phyloP scores from a whole-genome alignment of 1,139 yeast genomes.

The Hansenula anomala region DNA sequence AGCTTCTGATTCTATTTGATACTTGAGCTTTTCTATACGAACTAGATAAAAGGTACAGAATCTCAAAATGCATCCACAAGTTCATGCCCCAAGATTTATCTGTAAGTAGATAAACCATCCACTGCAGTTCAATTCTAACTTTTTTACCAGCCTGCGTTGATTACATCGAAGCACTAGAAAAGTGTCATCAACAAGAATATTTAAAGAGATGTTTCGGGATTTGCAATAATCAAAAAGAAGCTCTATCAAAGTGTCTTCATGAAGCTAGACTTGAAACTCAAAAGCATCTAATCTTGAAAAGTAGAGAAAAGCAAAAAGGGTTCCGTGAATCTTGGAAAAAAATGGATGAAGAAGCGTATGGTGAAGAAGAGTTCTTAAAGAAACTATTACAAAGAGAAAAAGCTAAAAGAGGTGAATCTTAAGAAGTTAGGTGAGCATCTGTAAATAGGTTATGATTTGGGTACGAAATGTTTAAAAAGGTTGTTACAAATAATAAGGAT shows the following conservation, averaged over 20 bases:
- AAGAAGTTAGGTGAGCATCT: background rate
- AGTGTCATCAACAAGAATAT: constrained; percentile 76
- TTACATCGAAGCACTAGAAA: constrained; percentile 82
- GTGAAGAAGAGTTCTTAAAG: constrained; percentile 69
- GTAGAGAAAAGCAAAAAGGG: constrained; percentile 51
- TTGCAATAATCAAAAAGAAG: constrained; percentile 83
- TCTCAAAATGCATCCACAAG: constrained; percentile 35
- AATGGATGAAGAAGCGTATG: constrained; percentile 73
- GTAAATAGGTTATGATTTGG: background rate
- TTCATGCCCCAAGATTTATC: constrained; percentile 35
- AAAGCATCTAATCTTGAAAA: constrained; percentile 52
- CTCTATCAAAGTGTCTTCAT: constrained; percentile 73
- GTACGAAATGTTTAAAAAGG: too few species aligned
- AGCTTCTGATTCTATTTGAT: background rate
- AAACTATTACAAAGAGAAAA: constrained; percentile 48
- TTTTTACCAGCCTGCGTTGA: constrained; percentile 56
- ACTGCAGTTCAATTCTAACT: constrained; percentile 2
- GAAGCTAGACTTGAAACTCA: constrained; percentile 69
- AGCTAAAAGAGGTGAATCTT: constrained; percentile 15
- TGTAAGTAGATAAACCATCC: constrained; percentile 21
- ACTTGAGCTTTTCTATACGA: too few species aligned
- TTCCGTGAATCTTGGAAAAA: constrained; percentile 54
- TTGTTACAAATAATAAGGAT: too few species aligned
- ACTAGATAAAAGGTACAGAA: too few species aligned
- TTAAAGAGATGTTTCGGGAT: constrained; percentile 73